A percentile compares a stretch with the other conserved stretches of the same genome.
Conservation (phyloP, 148 eudicot species). For the Limonium bicolor region DNA sequence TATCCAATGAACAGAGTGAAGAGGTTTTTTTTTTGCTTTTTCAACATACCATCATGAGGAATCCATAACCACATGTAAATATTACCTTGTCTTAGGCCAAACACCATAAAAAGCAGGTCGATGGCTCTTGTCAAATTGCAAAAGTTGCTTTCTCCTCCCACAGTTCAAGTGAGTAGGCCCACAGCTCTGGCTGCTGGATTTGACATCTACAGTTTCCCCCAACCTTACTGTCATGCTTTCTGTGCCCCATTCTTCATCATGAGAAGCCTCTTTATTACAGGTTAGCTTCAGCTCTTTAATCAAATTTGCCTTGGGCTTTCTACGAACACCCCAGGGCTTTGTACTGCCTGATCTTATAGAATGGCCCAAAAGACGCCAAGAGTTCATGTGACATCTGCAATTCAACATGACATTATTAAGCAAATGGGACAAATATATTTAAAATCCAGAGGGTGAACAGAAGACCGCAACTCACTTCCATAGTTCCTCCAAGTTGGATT, state of each 20-base stretch:
- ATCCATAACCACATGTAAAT: too few species aligned
- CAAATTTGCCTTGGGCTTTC: conserved; percentile 44
- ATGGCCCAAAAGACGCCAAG: conserved; percentile 50
- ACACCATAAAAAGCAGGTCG: conserved; percentile 95
- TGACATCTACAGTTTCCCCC: conserved; percentile 22
- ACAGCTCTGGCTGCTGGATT: conserved; percentile 15
- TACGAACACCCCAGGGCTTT: conserved; percentile 65
- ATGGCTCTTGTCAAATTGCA: conserved; percentile 84
- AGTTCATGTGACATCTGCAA: conserved; percentile 47
- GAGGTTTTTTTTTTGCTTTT: too few species aligned
- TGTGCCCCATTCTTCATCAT: conserved; percentile 36
- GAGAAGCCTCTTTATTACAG: conserved; percentile 20
- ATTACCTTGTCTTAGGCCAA: conserved; percentile 77
- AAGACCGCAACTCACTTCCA: conserved; percentile 30
- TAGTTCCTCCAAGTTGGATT: conserved; percentile 25
- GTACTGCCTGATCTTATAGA: conserved; percentile 33
- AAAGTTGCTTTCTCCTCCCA: conserved; percentile 33
- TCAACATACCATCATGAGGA: too few species aligned
- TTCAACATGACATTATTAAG: too few species aligned
- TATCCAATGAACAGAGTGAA: too few species aligned
- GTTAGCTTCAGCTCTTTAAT: conserved; percentile 64
- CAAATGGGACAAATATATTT: not conserved
- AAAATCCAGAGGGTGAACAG: not conserved
- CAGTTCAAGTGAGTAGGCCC: conserved; percentile 13
- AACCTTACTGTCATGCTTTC: conserved; percentile 45